Evolutionary conservation across 116 monocot species (phyloP), one percentile per base, ranked within the genome.

Genomic region (Trichopus zeylanicus): DNA sequence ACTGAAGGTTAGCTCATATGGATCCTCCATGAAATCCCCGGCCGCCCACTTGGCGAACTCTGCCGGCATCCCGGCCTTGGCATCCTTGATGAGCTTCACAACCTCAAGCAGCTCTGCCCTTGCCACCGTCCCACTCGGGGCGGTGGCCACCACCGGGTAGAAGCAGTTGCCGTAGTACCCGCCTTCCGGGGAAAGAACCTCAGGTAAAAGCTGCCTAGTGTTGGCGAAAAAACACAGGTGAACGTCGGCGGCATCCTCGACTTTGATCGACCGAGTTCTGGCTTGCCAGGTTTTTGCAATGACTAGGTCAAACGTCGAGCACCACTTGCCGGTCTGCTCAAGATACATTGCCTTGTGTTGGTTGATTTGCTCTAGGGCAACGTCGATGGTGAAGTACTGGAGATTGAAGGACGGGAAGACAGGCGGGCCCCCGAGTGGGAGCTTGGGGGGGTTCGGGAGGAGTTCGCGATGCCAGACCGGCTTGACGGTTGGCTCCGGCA

Each of bases 151-250:
- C 60, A 81, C 75, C 0, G 81, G 67, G 60, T 69, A 75, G 65
- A 81, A 76, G 76, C 81, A 81, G 69, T 81, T 81, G 6, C 81
- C 76, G 29, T 76, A 76, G 61, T 33, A 76, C 12, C 64, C 76
- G 0, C 46, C 53, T 1, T 37, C 61, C 4, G 15, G 1, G 0
- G 56, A 56, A 2, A 49, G 33, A 24, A 51, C 23, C 2, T 55
- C 27, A 20, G 37, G 35, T 25, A 75, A 34, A 4, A 75, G 39
- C 29, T 81, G 81, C 7, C 75, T 63, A 0, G 68, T 61, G 75
- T 52, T 81, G 28, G 75, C 81, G 20, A 81, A 81, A 75, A 81
- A 81, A 63, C 68, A 72, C 0, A 81, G 42, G 52, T 53, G 54
- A 6, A 81, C 76, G 16, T 9, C 33, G 3, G 42, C 60, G 16